Evolutionary conservation across 495 filamentous ascomycete genomes (phyloP), one percentile per base, ranked within the genome.

Genomic region (Podospora tetraspora): DNA sequence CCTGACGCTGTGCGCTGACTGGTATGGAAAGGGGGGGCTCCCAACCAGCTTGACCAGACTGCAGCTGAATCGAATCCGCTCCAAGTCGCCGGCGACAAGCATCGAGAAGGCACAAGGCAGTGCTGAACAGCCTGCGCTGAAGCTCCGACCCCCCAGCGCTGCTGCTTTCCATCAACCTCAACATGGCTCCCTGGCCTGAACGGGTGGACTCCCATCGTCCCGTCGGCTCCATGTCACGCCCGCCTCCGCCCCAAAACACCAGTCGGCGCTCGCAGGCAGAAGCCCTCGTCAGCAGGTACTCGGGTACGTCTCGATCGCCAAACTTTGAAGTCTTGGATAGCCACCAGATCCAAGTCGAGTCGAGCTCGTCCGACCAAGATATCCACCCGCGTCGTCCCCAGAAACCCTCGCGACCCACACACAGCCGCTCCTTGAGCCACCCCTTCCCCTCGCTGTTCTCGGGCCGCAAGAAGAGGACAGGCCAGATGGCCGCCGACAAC

Each of bases 381-480:
- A 69, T 81, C 52, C 74, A 76, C 59, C 70, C 75, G n/a, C 67
- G 75, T 63, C 77, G 70, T 24, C 67, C 76, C 27, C 79, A 52
- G 16, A 52, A 52, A 16, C 37, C 37, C 0, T n/a, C 66, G 52
- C 75, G 77, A 60, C 74, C 79, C 57, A 25, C 72, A 70, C 60
- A 94, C 77, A 78, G 81, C 19, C 89, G 91, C 62, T 92, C 91
- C 58, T 85, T 89, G 81, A 94, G 91, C 76, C 89, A 94, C 69
- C 89, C 90, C 7, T 91, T 92, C 68, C 86, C 89, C 4, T 88
- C 88, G 8, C 72, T 88, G 29, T 88, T 92, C 71, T 81, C 85
- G 19, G 80, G 79, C 62, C 85, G 81, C 64, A 89, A 85, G 78
- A 87, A 85, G 71, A 80, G 80, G 69, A 69, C 77, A 59, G 37